Percentiles rank a stretch among this genome's conserved stretches.
Conservation (phyloP, 371 early-diverging fungal genomes). For the Edhazardia aedis region DNA sequence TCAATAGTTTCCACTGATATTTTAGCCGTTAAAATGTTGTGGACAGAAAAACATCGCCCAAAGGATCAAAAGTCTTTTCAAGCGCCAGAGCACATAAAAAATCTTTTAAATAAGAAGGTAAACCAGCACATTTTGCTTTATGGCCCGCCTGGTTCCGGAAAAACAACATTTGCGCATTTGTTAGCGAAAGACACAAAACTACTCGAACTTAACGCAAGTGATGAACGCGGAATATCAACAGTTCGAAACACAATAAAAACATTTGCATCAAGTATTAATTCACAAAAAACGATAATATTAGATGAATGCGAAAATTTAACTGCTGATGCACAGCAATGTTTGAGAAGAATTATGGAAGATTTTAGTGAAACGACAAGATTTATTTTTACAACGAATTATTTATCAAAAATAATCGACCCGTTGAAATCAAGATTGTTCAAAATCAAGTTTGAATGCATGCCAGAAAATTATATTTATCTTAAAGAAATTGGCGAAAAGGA, state of each 20-base stretch:
- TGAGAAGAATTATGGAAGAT: slow-evolving; percentile 90
- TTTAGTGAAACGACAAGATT: slow-evolving; percentile 79
- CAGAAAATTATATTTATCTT: slow-evolving; percentile 6
- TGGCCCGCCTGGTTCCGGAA: slow-evolving; percentile 95
- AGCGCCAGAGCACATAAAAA: slow-evolving; percentile 23
- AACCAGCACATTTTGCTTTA: slow-evolving; percentile 68
- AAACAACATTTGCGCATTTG: slow-evolving; percentile 83
- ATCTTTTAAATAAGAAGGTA: slow-evolving; percentile 14
- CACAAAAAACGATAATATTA: slow-evolving; percentile 71
- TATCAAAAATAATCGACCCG: slow-evolving; percentile 50
- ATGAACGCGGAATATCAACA: slow-evolving; percentile 85
- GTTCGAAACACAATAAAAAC: slow-evolving; percentile 80
- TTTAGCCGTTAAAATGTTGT: slow-evolving; percentile 13
- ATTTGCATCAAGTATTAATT: slow-evolving; percentile 70
- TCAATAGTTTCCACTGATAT: too few species aligned
- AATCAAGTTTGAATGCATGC: slow-evolving; percentile 20
- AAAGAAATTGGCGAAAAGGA: slow-evolving; percentile 28
- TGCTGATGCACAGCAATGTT: slow-evolving; percentile 79
- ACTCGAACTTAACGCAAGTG: slow-evolving; percentile 90
- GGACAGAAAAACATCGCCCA: slow-evolving; percentile 48
- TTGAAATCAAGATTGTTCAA: slow-evolving; percentile 39
- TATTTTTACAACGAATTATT: slow-evolving; percentile 88
- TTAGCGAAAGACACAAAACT: slow-evolving; percentile 56
- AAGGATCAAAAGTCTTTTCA: slow-evolving; percentile 21
- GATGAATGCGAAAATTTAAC: slow-evolving; percentile 99